phyloP scores from a whole-genome alignment of 2,329 filamentous ascomycete genomes.

The Neofusicoccum kwambonambiense region DNA sequence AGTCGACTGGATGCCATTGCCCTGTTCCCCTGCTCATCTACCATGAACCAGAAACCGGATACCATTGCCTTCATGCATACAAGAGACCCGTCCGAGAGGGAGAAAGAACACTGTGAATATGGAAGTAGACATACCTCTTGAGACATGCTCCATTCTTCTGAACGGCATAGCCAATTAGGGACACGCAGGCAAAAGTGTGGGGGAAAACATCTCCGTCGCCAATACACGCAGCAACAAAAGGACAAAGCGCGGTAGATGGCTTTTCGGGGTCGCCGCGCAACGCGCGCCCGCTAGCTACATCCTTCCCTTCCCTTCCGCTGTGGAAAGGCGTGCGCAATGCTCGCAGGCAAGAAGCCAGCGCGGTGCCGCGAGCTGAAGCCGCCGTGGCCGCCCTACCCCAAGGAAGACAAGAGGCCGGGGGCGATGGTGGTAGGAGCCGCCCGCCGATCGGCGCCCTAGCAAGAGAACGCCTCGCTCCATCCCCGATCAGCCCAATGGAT shows the following conservation, averaged over 20 bases:
- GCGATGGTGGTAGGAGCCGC: neutral
- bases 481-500: neutral
- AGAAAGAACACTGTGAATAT: neutral
- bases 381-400: neutral
- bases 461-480: neutral
- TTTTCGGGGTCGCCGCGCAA: neutral
- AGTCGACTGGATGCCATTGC: neutral
- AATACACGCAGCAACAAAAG: neutral
- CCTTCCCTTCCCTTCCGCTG: neutral
- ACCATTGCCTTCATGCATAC: neutral
- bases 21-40: neutral
- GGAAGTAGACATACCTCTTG: no score
- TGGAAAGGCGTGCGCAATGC: neutral
- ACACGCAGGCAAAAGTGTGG: neutral
- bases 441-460: neutral
- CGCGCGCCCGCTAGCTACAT: neutral
- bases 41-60: neutral
- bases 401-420: neutral
- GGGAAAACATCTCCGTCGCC: neutral
- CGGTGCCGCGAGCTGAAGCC: constrained; percentile 1
- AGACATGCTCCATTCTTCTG: no score
- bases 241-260: neutral
- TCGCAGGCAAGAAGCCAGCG: neutral
- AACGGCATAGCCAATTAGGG: neutral
- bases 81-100: neutral